These are phyloP conservation scores for Cladophialophora psammophila DNA, from an alignment of 2,329 filamentous ascomycete species.

Conservation along the genomic window DNA sequence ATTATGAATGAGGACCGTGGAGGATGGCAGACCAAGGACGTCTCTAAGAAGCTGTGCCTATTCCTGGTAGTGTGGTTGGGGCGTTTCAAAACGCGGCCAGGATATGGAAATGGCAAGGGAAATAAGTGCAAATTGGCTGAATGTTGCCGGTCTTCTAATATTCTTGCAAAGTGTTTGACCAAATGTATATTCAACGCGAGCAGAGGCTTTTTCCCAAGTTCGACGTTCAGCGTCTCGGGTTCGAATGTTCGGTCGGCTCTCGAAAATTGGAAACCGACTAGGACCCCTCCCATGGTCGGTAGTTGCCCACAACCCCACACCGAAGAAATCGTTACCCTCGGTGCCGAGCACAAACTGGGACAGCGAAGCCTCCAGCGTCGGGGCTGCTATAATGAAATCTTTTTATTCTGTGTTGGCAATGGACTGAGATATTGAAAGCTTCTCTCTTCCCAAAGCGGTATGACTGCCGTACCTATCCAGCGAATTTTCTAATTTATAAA, in stretches of 20 bases:
- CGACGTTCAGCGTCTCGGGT: too few relatives aligned
- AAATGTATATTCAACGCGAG: neutral
- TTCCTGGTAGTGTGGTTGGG: neutral
- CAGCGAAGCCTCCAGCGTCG: too few relatives aligned
- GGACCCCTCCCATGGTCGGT: neutral
- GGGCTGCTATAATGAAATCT: neutral
- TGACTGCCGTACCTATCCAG: too few relatives aligned
- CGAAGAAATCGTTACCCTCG: neutral
- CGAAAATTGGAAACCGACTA: neutral
- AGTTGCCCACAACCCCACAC: neutral
- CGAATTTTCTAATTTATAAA: too few relatives aligned
- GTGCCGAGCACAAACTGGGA: neutral
- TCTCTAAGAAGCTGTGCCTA: neutral
- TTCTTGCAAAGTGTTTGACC: neutral
- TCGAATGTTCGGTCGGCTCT: neutral
- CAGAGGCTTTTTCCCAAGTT: neutral
- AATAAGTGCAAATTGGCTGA: neutral
- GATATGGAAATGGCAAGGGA: neutral
- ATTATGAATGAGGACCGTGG: neutral
- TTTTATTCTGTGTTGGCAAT: neutral
- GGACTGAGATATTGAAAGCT: too few relatives aligned
- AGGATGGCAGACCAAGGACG: neutral
- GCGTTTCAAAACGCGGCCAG: neutral
- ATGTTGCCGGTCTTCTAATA: neutral
- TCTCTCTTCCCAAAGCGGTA: too few relatives aligned